Evolutionary conservation across 176 grass and related monocot species (phyloP).

Genomic region (Musa itinerans): DNA sequence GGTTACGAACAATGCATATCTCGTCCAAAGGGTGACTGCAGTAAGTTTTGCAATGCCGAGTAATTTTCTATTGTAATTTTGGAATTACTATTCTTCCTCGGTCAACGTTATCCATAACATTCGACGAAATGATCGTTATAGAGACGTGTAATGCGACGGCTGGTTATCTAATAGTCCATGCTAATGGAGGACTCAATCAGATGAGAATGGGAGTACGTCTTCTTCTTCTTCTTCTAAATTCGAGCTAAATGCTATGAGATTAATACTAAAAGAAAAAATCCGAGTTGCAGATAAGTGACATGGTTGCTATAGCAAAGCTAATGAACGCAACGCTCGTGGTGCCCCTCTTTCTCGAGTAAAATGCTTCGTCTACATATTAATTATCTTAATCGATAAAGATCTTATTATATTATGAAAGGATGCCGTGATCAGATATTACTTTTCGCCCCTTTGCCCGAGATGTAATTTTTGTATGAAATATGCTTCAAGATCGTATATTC

Average conservation of each 20-base stretch:
- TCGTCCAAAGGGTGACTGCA: background rate
- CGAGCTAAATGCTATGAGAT: too few relatives aligned
- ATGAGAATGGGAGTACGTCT: conserved; percentile 86
- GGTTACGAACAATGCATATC: conserved; percentile 5
- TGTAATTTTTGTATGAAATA: too few relatives aligned
- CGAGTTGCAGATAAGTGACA: conserved; percentile 80
- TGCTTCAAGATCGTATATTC: too few relatives aligned
- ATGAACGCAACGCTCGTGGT: conserved; percentile 77
- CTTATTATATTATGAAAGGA: too few relatives aligned
- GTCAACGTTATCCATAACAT: background rate
- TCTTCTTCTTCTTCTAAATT: background rate
- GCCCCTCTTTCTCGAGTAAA: too few relatives aligned
- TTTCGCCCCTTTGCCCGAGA: too few relatives aligned
- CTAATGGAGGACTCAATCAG: conserved; percentile 95
- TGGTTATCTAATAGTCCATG: conserved; percentile 21
- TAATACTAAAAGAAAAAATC: too few relatives aligned
- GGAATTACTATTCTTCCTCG: background rate
- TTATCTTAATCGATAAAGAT: too few relatives aligned
- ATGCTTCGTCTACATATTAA: too few relatives aligned
- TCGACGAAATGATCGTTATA: background rate
- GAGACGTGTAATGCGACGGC: background rate
- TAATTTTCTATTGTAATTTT: background rate
- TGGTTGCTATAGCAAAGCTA: conserved; percentile 82
- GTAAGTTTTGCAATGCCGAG: background rate
- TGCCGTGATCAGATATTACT: too few relatives aligned